Evolutionary conservation across 2,329 filamentous ascomycete genomes (phyloP).

Genomic region (Calonectria hawksworthii): DNA sequence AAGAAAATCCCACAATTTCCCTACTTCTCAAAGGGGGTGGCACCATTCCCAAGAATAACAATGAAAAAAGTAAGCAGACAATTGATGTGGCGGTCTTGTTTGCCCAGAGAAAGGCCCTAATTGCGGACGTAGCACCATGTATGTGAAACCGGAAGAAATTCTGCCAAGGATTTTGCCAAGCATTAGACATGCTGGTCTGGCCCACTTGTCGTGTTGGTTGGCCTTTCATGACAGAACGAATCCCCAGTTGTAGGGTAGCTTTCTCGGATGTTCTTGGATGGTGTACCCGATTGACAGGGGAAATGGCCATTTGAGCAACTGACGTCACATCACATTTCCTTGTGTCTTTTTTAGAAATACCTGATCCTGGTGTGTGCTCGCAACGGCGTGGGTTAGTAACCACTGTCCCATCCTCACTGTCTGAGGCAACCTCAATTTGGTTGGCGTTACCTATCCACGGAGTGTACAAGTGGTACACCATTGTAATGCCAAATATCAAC

Average conservation of each 20-base stretch:
- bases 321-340: not conserved
- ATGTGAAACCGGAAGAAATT: slow-evolving; percentile 1
- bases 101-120: not conserved
- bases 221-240: not conserved
- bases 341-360: not conserved
- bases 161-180: not conserved
- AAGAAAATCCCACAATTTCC: not conserved
- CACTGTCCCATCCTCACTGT: no score
- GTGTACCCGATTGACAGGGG: not conserved
- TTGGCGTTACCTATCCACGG: not conserved
- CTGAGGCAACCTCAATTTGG: not conserved
- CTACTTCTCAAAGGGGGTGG: not conserved
- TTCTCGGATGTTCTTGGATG: not conserved
- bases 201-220: not conserved
- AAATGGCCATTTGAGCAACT: not conserved
- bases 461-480: not conserved
- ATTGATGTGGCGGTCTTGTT: not conserved
- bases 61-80: not conserved
- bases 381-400: not conserved
- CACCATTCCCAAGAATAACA: not conserved
- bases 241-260: not conserved
- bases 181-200: not conserved
- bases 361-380: not conserved
- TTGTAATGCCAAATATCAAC: no score
- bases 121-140: not conserved